Evolutionary conservation across 352 stramenopile genomes (phyloP).

Genomic region (Elongisporangium undulatum): DNA sequence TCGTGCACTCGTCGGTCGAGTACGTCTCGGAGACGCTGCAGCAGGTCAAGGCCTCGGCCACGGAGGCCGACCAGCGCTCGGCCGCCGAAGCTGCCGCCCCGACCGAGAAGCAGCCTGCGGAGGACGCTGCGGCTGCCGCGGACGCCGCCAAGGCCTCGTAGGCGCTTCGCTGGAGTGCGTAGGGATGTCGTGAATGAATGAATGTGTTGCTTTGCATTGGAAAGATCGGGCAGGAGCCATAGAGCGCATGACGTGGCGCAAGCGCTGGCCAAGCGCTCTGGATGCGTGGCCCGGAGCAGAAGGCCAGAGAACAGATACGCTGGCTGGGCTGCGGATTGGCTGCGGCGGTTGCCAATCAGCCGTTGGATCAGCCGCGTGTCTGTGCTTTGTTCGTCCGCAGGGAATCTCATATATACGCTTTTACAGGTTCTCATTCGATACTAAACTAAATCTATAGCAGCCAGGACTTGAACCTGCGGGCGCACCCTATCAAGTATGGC

Average conservation of each 20-base stretch:
- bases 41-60: slow-evolving; percentile 54
- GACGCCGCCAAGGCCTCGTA: neutral
- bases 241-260: neutral
- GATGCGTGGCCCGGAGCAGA: too few species aligned
- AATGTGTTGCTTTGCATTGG: neutral
- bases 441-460: neutral
- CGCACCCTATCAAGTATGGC: neutral
- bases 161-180: too few species aligned
- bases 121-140: too few species aligned
- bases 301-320: neutral
- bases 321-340: neutral
- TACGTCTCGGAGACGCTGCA: slow-evolving; percentile 63
- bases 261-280: neutral
- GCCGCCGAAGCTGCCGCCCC: neutral
- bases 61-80: slow-evolving; percentile 6
- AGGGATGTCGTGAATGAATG: neutral
- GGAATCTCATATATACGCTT: neutral
- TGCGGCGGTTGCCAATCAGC: neutral
- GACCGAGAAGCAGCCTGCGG: neutral
- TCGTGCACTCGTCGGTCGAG: slow-evolving; percentile 67
- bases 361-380: neutral
- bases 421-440: neutral
- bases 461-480: neutral
- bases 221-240: neutral
- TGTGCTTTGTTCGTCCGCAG: neutral